Base-by-base conservation (phyloP, 164 flowering plant species). In the Macadamia tetraphylla region DNA sequence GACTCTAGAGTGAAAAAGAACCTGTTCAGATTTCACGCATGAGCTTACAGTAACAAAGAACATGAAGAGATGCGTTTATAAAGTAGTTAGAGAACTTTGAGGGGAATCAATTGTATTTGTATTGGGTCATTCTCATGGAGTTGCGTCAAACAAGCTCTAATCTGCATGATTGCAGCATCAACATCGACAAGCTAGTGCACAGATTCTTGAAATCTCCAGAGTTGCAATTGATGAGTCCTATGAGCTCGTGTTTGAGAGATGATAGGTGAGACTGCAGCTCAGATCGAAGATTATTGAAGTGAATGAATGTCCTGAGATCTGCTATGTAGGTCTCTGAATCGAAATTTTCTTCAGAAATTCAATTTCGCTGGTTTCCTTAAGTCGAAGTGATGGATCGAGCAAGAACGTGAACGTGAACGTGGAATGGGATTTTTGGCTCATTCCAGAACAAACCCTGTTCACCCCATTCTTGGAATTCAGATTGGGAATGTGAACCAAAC, bases 121-220 rank as follows among this genome's bases (percentile, higher is more conserved):
- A 23, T 23, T 23, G 23, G 23, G 23, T 23, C 23, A 23, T 88
- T 90, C 58, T 88, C 96, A 10, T 93, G 78, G 15, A 95, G 75
- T 72, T 90, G 97, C 6, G 79, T 51, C 12, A 94, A 63, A 3
- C 98, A 98, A 30, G 96, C 92, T 23, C 98, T 83, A 97, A 94
- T 94, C 1, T 98, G 82, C 35, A 85, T 80, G n/a, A 92, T 80
- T 23, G 92, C 84, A 3, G 82, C 79, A 40, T 92, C 94, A 46
- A 95, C 91, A 53, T 95, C 97, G 62, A 91, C 91, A 56, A 95
- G 90, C 80, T 95, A 92, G 99, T 92, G 68, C 90, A 90, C 58
- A 95, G 83, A 60, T 86, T 92, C 52, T 92, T 98, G 70, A 92
- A 95, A 71, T 92, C 97, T 17, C 80, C 79, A 65, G 92, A 95